Base-by-base conservation (phyloP, 495 filamentous ascomycete genomes). In the Penicillium atrosanguineum region DNA sequence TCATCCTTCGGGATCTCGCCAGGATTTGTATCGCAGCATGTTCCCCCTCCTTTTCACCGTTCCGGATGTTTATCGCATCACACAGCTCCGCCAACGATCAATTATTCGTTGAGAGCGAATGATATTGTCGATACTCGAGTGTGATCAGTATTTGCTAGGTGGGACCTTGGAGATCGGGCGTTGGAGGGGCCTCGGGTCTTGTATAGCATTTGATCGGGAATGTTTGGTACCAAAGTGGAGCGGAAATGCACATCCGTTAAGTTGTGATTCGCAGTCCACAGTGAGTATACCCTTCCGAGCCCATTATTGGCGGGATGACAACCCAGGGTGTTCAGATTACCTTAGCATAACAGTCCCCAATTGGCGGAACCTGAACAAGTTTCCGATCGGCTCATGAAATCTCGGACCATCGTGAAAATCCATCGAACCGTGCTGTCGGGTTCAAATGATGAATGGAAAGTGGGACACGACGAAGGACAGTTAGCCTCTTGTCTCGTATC, bases 231-330 rank as follows among this genome's bases (percentile, higher is more conserved):
- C n/a, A 15, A 39, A 37, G 25, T 19, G 42, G 23, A 20, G 15
- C 25, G 26, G 26, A 26, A 9, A 46, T 12, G 12, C 15, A n/a
- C 12, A 37, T 31, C 29, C 15, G 40, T 26, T 21, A 31, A 46
- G 16, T 42, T 42, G 42, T 39, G 19, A 16, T 20, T 36, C 3
- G 16, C 29, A 18, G 15, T 26, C 7, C 12, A 6, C 39, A 14
- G 31, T 12, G 9, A 14, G 31, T 3, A 34, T 34, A 14, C 31
- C 8, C 31, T 34, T 19, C 38, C 38, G 38, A 40, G 38, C 38
- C 38, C n/a, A 7, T 52, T 42, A 52, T 52, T 45, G 50, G 50
- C 43, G 50, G 50, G 50, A 38, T 46, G 42, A 5, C 31, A 46
- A 21, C 20, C 50, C 50, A 52, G 39, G 25, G 14, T 15, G 14